Base-by-base conservation (phyloP, 2,329 filamentous ascomycete species). In the Exophiala alcalophila region DNA sequence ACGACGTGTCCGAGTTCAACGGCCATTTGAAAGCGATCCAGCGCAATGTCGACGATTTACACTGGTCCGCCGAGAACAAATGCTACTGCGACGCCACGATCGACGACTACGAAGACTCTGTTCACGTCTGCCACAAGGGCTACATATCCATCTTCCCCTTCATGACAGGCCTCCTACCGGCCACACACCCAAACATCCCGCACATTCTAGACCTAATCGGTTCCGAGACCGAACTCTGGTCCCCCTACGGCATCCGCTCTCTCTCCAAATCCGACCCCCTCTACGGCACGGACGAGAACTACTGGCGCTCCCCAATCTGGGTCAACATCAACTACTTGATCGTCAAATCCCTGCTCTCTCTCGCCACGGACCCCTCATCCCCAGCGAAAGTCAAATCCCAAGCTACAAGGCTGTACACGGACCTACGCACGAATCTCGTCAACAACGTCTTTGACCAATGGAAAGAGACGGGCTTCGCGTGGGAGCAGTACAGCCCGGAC, bases 401-500 rank as follows among this genome's bases (percentile, higher is more conserved):
- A 53, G 87, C 90, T 6, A 70, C 69, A n/a, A 74, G 80, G 41
- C 72, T 95, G 46, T 97, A 95, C 69, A 80, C 71, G 11, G 71
- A 77, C 21, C 77, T 97, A 33, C 81, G 92, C 40, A 79, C 77
- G 64, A 97, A 95, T 61, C 69, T 98, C 9, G 85, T 97, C 31
- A 77, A 89, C 37, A 97, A 90, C 2, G 85, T 97, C 10, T 96
- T 84, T 70, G 77, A 82, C 44, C 83, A 82, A 62, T 98, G 91
- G 91, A 73, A 83, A 61, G 80, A 86, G 60, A 97, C 92, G 0
- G 91, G 91, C 12, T 97, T 97, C 62, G 92, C 91, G 0, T 98
- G 91, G 91, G 92, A 98, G 68, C 92, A 98, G 69, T 98, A 97
- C 65, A 87, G 94, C 63, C 88, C 90, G 0, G 88, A 95, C 57